These are phyloP conservation scores for Anisodus acutangulus DNA, from an alignment of 257 asterid species.

Conservation along the genomic window DNA sequence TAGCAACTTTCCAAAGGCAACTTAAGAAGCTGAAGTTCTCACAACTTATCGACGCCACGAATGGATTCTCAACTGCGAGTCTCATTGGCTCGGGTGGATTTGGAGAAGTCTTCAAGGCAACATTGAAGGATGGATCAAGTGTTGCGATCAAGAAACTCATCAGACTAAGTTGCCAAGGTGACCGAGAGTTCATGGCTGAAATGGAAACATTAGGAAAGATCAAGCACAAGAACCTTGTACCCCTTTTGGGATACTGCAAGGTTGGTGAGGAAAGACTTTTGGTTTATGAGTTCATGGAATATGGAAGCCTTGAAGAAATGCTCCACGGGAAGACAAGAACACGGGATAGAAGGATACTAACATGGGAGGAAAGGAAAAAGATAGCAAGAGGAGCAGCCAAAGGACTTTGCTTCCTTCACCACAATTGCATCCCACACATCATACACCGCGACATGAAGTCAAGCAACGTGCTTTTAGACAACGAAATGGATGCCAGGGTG, in stretches of 20 bases:
- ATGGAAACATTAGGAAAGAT: constrained; percentile 94
- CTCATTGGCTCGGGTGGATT: constrained; percentile 92
- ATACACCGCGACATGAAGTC: constrained; percentile 97
- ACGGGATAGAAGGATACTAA: constrained; percentile 46
- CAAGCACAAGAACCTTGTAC: constrained; percentile 87
- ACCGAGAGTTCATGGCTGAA: constrained; percentile 95
- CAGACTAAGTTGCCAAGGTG: constrained; percentile 83
- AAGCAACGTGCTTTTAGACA: constrained; percentile 79
- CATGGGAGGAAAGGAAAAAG: constrained; percentile 86
- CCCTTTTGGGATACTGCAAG: constrained; percentile 82
- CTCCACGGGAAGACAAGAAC: constrained; percentile 57
- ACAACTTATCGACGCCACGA: constrained; percentile 84
- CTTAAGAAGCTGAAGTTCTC: constrained; percentile 81
- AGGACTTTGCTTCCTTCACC: constrained; percentile 94
- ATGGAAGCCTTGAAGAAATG: constrained; percentile 88
- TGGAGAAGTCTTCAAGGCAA: constrained; percentile 90
- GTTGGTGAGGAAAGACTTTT: constrained; percentile 87
- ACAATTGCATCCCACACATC: constrained; percentile 93
- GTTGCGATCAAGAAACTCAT: constrained; percentile 91
- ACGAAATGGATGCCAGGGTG: constrained; percentile 82
- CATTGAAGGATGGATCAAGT: constrained; percentile 84
- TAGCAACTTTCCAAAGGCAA: constrained; percentile 87
- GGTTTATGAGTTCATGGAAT: constrained; percentile 82
- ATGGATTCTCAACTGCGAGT: constrained; percentile 89
- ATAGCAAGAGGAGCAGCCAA: constrained; percentile 91